phyloP scores from a whole-genome alignment of 2,329 filamentous ascomycete species.

The Byssothecium circinans region DNA sequence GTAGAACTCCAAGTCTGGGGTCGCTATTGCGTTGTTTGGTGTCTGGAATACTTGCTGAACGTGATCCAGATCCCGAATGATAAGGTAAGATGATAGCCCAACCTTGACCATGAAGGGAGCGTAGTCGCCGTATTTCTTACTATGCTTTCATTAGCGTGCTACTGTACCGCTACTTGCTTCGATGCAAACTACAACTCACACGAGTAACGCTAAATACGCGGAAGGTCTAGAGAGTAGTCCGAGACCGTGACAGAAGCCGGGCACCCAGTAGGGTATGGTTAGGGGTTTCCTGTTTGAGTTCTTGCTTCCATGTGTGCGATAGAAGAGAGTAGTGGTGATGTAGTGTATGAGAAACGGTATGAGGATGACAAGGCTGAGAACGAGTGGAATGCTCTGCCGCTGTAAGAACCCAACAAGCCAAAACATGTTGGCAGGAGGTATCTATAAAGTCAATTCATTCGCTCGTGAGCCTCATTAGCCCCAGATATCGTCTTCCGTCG shows the following conservation, averaged over 20 bases:
- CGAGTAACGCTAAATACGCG: slow-evolving; percentile 26
- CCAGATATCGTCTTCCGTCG: too few species aligned
- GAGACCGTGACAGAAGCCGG: slow-evolving; percentile 24
- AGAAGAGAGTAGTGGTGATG: slow-evolving; percentile 22
- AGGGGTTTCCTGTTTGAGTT: slow-evolving; percentile 18
- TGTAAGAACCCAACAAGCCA: neutral
- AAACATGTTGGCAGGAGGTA: neutral
- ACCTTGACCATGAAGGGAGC: slow-evolving; percentile 27
- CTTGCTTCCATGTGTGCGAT: slow-evolving; percentile 16
- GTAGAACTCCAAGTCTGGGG: slow-evolving; percentile 7
- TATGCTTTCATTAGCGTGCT: slow-evolving; percentile 12
- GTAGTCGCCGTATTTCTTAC: slow-evolving; percentile 26
- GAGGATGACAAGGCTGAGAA: slow-evolving; percentile 1
- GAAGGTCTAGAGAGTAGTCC: slow-evolving; percentile 23
- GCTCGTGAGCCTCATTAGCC: neutral
- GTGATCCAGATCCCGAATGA: slow-evolving; percentile 28
- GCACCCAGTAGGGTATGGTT: slow-evolving; percentile 25
- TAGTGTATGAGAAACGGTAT: slow-evolving; percentile 27
- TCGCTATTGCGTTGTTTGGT: slow-evolving; percentile 10
- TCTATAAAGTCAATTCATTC: neutral
- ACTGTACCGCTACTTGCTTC: neutral
- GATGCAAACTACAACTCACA: slow-evolving; percentile 16
- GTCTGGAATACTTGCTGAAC: slow-evolving; percentile 18
- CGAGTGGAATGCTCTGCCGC: slow-evolving; percentile 1
- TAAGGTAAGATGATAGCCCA: slow-evolving; percentile 19